A percentile compares a stretch with the other conserved stretches of the same genome.
phyloP scores from a whole-genome alignment of 176 grass and related monocot genomes.

The Eleusine coracana region DNA sequence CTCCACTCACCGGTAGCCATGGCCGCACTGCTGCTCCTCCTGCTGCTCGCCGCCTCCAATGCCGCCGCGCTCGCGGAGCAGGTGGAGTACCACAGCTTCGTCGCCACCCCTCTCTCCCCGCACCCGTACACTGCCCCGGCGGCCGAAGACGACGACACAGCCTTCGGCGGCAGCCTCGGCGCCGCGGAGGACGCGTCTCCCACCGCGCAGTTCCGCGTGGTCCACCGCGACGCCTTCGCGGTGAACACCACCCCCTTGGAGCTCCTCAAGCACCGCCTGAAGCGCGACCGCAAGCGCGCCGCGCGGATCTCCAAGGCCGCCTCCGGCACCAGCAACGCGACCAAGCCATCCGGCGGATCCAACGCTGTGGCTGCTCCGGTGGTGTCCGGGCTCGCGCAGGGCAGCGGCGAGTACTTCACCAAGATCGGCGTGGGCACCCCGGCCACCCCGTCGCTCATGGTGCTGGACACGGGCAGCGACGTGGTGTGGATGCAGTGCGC shows the following conservation, averaged over 20 bases:
- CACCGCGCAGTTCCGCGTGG: slow-evolving; percentile 36
- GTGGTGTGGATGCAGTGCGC: slow-evolving; percentile 91
- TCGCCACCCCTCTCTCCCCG: slow-evolving; percentile 50
- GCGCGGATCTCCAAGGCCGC: slow-evolving; percentile 32
- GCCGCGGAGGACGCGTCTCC: neutral
- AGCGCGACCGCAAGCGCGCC: slow-evolving; percentile 41
- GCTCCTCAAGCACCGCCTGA: slow-evolving; percentile 53
- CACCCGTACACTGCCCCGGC: slow-evolving; percentile 24
- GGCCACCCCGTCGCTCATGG: slow-evolving; percentile 68
- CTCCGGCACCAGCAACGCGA: neutral
- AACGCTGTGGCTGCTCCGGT: slow-evolving; percentile 53
- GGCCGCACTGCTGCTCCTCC: slow-evolving; percentile 39
- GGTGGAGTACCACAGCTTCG: slow-evolving; percentile 39
- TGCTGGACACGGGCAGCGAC: slow-evolving; percentile 94
- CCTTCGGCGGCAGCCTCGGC: slow-evolving; percentile 20
- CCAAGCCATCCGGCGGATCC: neutral
- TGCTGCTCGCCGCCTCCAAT: slow-evolving; percentile 26
- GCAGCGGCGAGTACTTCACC: slow-evolving; percentile 95
- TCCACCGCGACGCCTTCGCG: slow-evolving; percentile 60
- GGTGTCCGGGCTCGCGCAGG: slow-evolving; percentile 79
- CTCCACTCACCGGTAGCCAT: neutral
- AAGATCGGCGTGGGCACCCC: slow-evolving; percentile 87
- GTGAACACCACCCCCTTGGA: slow-evolving; percentile 37
- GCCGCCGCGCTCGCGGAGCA: neutral
- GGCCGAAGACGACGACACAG: neutral